Evolutionary conservation across 2,329 filamentous ascomycete species (phyloP).

Genomic region (Fusarium domesticum): DNA sequence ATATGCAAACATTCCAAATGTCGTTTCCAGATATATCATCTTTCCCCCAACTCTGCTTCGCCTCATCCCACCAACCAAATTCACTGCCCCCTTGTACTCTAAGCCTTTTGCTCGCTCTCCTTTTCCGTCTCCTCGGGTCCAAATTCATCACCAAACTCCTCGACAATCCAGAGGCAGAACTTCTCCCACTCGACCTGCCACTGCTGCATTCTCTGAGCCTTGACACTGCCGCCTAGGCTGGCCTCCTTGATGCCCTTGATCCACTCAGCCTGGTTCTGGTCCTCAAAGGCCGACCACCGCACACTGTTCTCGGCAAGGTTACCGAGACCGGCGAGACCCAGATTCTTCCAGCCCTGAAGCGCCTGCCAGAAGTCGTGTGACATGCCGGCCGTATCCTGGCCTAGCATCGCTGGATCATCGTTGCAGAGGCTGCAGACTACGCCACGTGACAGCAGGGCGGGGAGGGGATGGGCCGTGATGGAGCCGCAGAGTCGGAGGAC

Average conservation of each 20-base stretch:
- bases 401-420: conserved; percentile 86
- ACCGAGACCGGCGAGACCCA: conserved; percentile 82
- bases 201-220: conserved; percentile 70
- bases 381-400: conserved; percentile 76
- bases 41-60: neutral
- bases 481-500: conserved; percentile 75
- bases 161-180: conserved; percentile 87
- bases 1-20: neutral
- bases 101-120: neutral
- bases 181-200: conserved; percentile 83
- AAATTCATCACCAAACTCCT: conserved; percentile 69
- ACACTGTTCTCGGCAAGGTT: conserved; percentile 91
- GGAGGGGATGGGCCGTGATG: conserved; percentile 75
- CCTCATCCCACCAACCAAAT: neutral
- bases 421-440: conserved; percentile 83
- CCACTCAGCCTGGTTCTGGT: conserved; percentile 71
- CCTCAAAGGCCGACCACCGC: conserved; percentile 84
- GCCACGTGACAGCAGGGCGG: conserved; percentile 78
- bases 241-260: conserved; percentile 69
- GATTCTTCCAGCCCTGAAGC: conserved; percentile 85
- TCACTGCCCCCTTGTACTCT: neutral
- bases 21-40: neutral
- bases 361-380: conserved; percentile 95
- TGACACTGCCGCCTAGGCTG: conserved; percentile 65
- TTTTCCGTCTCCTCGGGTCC: conserved; percentile 26